Conservation (phyloP, 2,329 filamentous ascomycete species). For the Colletotrichum somersetense region DNA sequence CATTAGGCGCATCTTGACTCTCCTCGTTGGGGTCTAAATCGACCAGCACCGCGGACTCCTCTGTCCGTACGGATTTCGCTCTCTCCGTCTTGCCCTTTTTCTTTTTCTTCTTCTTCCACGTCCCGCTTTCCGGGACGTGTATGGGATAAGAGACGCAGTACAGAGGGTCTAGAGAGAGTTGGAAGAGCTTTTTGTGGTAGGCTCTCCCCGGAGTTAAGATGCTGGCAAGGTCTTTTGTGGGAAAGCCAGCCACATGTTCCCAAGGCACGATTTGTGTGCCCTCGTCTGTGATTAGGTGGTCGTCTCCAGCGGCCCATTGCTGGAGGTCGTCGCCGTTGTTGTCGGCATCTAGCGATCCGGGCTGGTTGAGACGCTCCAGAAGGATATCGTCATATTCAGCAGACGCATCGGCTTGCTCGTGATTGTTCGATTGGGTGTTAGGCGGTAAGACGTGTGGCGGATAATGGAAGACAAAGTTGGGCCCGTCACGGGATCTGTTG, state of each 20-base stretch:
- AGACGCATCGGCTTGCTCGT: slow-evolving; percentile 51
- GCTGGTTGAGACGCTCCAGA: slow-evolving; percentile 60
- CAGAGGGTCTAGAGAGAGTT: slow-evolving; percentile 83
- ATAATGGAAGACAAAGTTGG: slow-evolving; percentile 88
- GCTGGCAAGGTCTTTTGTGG: slow-evolving; percentile 82
- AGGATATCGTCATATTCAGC: slow-evolving; percentile 65
- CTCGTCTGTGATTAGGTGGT: slow-evolving; percentile 67
- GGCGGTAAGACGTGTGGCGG: slow-evolving; percentile 69
- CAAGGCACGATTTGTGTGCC: slow-evolving; percentile 73
- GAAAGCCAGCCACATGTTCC: slow-evolving; percentile 81
- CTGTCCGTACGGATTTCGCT: slow-evolving; percentile 43
- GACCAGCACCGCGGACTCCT: slow-evolving; percentile 48
- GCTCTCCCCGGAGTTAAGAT: slow-evolving; percentile 81
- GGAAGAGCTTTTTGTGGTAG: slow-evolving; percentile 86
- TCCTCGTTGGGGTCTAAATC: slow-evolving; percentile 43
- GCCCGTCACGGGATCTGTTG: slow-evolving; percentile 80
- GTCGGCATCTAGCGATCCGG: slow-evolving; percentile 49
- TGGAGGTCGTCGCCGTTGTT: slow-evolving; percentile 54
- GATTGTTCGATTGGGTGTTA: slow-evolving; percentile 51
- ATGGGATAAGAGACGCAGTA: slow-evolving; percentile 87
- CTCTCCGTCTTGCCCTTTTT: slow-evolving; percentile 51
- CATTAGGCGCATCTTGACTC: slow-evolving; percentile 48
- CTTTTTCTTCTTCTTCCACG: slow-evolving; percentile 75
- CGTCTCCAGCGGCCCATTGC: slow-evolving; percentile 62
- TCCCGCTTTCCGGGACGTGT: slow-evolving; percentile 82